Evolutionary conservation across 306 rosid species (phyloP), one percentile per base, ranked within the genome.

Genomic region (Cicer bijugum): DNA sequence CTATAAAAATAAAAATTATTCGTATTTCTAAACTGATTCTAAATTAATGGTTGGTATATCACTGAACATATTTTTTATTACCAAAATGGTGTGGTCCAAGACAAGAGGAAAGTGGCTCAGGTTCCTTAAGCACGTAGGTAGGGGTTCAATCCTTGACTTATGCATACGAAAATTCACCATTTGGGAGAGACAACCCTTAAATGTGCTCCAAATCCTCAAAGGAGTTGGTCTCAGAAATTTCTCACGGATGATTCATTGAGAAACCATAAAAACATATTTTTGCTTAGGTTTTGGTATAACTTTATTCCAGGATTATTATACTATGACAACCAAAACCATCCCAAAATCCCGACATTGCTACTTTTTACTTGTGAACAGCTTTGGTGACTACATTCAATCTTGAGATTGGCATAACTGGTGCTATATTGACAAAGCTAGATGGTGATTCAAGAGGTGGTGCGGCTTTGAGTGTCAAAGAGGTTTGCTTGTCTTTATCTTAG

Each of bases 401-500:
- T 72, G 99, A 94, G 89, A 91, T 94, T 81, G 99, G 99, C 79
- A 94, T 94, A 72, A 91, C 99, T 8, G 99, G 99, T 51, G 97
- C 99, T 85, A 94, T 94, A 81, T 86, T 94, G 84, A 94, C 99
- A 48, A 94, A 94, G 91, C 89, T 94, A 55, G 99, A 94, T 78
- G 99, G 99, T 66, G 99, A 94, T 88, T 94, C 99, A 71, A 88
- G 96, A 85, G 99, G 99, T 78, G 97, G 99, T 78, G 97, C 99
- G 35, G 99, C 99, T 79, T 84, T 94, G 86, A 94, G 97, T 78
- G 97, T 94, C 72, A 91, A 85, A 91, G 99, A 94, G 99, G 99
- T 88, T 64, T 77, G 70, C 38, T 78, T 43, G 56, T 64, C 53
- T 53, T 78, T 52, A 20, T 71, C 71, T 64, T 64, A 12, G 66